Conservation (phyloP, 306 rosid genomes). For the Medicago arabica region DNA sequence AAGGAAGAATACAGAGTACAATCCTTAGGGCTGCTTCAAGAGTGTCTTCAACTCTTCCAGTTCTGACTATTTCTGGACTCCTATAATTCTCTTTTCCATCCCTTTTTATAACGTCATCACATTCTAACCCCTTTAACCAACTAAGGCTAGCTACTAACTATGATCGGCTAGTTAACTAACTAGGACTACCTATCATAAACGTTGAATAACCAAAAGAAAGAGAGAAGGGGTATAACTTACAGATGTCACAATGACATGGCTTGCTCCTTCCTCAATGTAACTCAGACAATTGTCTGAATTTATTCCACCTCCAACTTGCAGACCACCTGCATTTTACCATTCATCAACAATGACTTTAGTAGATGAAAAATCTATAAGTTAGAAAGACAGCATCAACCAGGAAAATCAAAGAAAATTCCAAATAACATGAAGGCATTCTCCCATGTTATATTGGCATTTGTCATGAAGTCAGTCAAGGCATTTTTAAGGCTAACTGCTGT, state of each 20-base stretch:
- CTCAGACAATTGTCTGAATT: slow-evolving; percentile 79
- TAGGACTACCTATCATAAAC: background rate
- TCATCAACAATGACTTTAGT: slow-evolving; percentile 72
- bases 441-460: background rate
- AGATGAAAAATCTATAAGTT: slow-evolving; percentile 67
- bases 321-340: slow-evolving; percentile 70
- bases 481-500: background rate
- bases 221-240: slow-evolving; percentile 50
- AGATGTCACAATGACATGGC: slow-evolving; percentile 95
- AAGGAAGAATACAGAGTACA: background rate
- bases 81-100: background rate
- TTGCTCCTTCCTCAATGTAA: slow-evolving; percentile 89
- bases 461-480: slow-evolving; percentile 2
- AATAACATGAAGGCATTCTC: slow-evolving; percentile 20
- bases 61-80: background rate
- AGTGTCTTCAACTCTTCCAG: background rate
- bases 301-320: slow-evolving; percentile 98
- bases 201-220: slow-evolving; percentile 10
- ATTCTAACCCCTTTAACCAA: background rate
- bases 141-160: background rate
- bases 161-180: background rate
- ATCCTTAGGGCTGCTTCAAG: background rate
- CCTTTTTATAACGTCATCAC: background rate
- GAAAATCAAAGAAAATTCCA: slow-evolving; percentile 28
- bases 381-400: slow-evolving; percentile 48